Conservation (phyloP, 305 asterid species). For the Fraxinus velutina region DNA sequence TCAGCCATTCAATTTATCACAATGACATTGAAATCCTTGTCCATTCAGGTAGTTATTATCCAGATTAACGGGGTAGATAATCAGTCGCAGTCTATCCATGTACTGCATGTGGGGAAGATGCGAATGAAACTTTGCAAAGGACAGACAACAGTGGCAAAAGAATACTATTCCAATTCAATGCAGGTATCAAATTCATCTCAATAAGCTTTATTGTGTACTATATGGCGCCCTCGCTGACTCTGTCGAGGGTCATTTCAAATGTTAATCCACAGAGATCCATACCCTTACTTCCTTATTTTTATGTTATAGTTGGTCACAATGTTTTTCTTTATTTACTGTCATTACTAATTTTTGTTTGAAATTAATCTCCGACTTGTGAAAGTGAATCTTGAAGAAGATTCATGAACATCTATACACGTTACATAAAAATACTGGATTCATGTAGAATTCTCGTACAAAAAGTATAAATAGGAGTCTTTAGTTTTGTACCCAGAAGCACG, state of each 20-base stretch:
- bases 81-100: constrained; percentile 61
- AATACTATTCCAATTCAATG: constrained; percentile 85
- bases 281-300: background rate
- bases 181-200: constrained; percentile 48
- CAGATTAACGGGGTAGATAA: constrained; percentile 78
- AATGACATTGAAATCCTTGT: background rate
- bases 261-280: background rate
- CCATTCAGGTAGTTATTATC: constrained; percentile 62
- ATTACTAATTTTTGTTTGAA: background rate
- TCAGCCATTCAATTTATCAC: background rate
- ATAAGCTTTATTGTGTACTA: background rate
- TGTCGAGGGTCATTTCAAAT: background rate
- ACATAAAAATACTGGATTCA: background rate
- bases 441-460: background rate
- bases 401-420: background rate
- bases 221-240: background rate
- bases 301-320: background rate
- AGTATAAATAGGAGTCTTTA: background rate
- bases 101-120: constrained; percentile 85
- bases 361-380: background rate
- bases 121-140: constrained; percentile 80
- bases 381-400: background rate
- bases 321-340: background rate
- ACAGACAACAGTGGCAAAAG: constrained; percentile 67
- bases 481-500: background rate